Evolutionary conservation across 1,284 basidiomycete species (phyloP).

Genomic region (Trichosporon sp.): DNA sequence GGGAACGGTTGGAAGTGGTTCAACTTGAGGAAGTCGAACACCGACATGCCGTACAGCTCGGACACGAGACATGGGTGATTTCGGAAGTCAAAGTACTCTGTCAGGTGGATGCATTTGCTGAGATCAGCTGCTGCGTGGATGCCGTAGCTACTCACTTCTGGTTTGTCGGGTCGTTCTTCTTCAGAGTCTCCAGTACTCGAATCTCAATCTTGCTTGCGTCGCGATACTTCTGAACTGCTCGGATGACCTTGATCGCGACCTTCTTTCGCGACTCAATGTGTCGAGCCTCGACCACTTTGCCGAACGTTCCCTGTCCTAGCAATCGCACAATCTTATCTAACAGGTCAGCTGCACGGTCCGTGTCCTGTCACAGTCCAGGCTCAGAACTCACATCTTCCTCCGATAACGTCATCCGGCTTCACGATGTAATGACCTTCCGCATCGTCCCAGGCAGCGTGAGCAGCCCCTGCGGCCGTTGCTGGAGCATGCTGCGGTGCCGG

Average conservation of each 20-base stretch:
- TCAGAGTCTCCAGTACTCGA: slow-evolving; percentile 84
- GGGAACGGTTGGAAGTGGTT: slow-evolving; percentile 97
- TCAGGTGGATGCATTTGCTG: slow-evolving; percentile 96
- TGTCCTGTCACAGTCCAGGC: neutral
- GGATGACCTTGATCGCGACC: slow-evolving; percentile 98
- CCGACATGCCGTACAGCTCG: slow-evolving; percentile 92
- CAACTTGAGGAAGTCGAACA: slow-evolving; percentile 98
- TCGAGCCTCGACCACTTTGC: slow-evolving; percentile 93
- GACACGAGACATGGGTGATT: slow-evolving; percentile 98
- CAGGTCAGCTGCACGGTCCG: slow-evolving; percentile 13
- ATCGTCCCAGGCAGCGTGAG: slow-evolving; percentile 69
- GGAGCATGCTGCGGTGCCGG: slow-evolving; percentile 6
- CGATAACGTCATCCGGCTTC: slow-evolving; percentile 78
- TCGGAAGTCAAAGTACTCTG: slow-evolving; percentile 91
- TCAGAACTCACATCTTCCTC: slow-evolving; percentile 62
- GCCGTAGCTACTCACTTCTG: slow-evolving; percentile 61
- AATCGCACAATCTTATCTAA: slow-evolving; percentile 82
- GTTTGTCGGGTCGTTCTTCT: slow-evolving; percentile 83
- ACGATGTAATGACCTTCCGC: slow-evolving; percentile 94
- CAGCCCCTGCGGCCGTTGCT: neutral
- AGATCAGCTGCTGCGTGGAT: neutral
- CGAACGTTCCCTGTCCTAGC: slow-evolving; percentile 96
- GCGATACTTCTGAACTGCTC: slow-evolving; percentile 92
- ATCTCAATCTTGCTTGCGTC: slow-evolving; percentile 99
- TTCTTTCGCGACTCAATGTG: slow-evolving; percentile 66